Percentiles rank a stretch among this genome's conserved stretches.
Conservation (phyloP, 768 basidiomycete genomes). For the Macrolepiota dolichaula region DNA sequence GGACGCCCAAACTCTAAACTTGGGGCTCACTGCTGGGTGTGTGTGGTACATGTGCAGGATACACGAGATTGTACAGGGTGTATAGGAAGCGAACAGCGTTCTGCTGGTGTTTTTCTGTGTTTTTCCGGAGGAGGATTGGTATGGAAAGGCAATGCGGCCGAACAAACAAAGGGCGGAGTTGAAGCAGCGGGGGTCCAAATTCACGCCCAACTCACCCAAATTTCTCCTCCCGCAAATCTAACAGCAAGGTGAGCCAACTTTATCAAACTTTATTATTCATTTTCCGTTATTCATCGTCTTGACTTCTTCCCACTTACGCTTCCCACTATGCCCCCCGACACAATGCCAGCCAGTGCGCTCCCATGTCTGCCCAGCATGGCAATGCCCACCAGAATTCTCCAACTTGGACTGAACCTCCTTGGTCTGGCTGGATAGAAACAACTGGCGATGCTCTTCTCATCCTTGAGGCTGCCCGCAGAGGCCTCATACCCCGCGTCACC, state of each 20-base stretch:
- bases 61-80: background rate
- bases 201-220: slow-evolving; percentile 28
- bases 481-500: slow-evolving; percentile 89
- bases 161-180: slow-evolving; percentile 27
- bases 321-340: no score
- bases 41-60: background rate
- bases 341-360: slow-evolving; percentile 17
- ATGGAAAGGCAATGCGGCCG: slow-evolving; percentile 6
- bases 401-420: slow-evolving; percentile 85
- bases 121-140: slow-evolving; percentile 6
- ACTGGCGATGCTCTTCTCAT: slow-evolving; percentile 95
- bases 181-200: slow-evolving; percentile 40
- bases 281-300: slow-evolving; percentile 34
- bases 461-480: slow-evolving; percentile 88
- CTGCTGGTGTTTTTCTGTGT: background rate
- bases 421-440: slow-evolving; percentile 93
- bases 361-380: slow-evolving; percentile 37
- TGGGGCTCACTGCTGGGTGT: background rate
- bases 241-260: slow-evolving; percentile 72
- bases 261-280: slow-evolving; percentile 60
- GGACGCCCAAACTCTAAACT: slow-evolving; percentile 14
- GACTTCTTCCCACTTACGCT: slow-evolving; percentile 23
- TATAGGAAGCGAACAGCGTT: background rate
- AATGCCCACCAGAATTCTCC: slow-evolving; percentile 32
- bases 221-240: slow-evolving; percentile 59